Conservation (phyloP, 1,139 yeast genomes). For the Geotrichum siamense region DNA sequence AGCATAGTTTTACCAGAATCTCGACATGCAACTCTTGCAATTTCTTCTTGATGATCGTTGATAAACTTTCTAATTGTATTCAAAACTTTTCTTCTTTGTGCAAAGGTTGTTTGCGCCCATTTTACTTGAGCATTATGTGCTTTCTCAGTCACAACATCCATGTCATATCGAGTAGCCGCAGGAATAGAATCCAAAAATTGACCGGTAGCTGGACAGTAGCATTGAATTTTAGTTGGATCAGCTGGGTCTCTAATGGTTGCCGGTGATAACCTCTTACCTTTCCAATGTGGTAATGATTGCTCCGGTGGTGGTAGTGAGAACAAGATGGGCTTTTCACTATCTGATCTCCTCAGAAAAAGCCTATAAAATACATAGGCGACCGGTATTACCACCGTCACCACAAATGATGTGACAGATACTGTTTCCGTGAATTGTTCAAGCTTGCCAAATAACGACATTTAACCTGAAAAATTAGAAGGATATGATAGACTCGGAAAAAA, state of each 20-base stretch:
- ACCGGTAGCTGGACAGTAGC: constrained; percentile 95
- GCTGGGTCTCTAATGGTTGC: constrained; percentile 45
- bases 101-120: constrained; percentile 56
- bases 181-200: constrained; percentile 69
- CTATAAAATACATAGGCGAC: constrained; percentile 14
- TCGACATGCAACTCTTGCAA: constrained; percentile 88
- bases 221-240: constrained; percentile 64
- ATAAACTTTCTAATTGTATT: constrained; percentile 65
- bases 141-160: constrained; percentile 51
- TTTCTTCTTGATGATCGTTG: constrained; percentile 71
- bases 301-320: constrained; percentile 56
- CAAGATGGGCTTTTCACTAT: constrained; percentile 17
- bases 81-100: constrained; percentile 61
- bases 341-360: constrained; percentile 11
- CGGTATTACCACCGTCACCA: constrained; percentile 15
- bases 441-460: neutral
- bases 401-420: constrained; percentile 11
- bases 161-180: constrained; percentile 57
- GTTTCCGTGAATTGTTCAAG: constrained; percentile 3
- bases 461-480: no score
- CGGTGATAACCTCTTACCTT: constrained; percentile 70
- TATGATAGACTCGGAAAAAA: no score
- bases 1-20: constrained; percentile 94
- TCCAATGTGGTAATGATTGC: constrained; percentile 88
- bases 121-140: constrained; percentile 47